Conservation (phyloP, 176 grass and related monocot genomes). For the Oryza meyeriana region DNA sequence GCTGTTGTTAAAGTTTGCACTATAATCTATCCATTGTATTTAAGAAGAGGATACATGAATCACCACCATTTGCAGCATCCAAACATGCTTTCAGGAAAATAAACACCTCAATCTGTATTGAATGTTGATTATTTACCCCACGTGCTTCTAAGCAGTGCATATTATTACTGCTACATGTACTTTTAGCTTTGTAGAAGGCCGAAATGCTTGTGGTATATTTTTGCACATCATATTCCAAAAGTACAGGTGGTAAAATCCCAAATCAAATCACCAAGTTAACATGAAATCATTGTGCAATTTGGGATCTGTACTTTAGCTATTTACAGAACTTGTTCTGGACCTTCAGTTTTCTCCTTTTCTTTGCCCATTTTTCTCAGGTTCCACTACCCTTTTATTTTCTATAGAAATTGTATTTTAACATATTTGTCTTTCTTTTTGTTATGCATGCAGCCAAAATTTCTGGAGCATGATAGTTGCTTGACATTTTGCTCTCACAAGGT, state of each 20-base stretch:
- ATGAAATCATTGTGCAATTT: neutral
- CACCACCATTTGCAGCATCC: neutral
- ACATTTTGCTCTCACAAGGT: conserved; percentile 74
- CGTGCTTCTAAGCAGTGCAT: neutral
- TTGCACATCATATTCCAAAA: conserved; percentile 2
- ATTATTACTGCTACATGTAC: neutral
- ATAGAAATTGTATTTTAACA: neutral
- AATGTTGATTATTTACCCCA: neutral
- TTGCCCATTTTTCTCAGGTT: conserved; percentile 19
- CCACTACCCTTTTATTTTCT: neutral
- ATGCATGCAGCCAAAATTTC: conserved; percentile 64
- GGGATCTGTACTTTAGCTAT: neutral
- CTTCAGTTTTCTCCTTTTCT: conserved; percentile 8
- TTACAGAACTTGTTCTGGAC: neutral
- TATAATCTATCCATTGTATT: conserved; percentile 6
- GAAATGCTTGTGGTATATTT: conserved; percentile 2
- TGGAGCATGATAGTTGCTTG: conserved; percentile 74
- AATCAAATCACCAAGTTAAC: conserved; percentile 8
- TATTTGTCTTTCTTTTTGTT: conserved; percentile 28
- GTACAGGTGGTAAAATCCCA: neutral
- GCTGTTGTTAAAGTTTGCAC: neutral
- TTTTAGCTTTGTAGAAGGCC: neutral
- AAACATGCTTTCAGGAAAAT: conserved; percentile 1
- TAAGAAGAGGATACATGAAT: neutral
- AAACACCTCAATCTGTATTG: neutral